Evolutionary conservation across 2,329 filamentous ascomycete species (phyloP), one percentile per base, ranked within the genome.

Genomic region (Lecanicillium sp.): DNA sequence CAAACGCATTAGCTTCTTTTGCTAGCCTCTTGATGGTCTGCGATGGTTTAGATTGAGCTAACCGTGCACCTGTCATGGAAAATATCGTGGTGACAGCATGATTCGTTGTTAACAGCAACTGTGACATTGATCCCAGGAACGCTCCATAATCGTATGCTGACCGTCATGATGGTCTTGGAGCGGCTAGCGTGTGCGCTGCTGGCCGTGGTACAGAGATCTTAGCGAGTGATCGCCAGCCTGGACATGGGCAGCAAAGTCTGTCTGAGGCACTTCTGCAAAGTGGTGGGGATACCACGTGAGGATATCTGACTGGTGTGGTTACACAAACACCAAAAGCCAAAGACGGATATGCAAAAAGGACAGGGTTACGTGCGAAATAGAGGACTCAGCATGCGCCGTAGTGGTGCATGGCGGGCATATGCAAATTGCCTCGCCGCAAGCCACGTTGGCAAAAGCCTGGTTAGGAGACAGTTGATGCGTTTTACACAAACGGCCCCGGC

Each of bases 211-310:
- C 36, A 40, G 26, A 46, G 44, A 47, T 47, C 36, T 47, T 40
- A 40, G 36, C 36, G 36, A 47, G n/a, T 33, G 29, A 47, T 47
- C 36, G 36, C 23, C 17, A 14, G 27, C 5, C 20, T 29, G 14
- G 29, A 33, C 40, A 23, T 24, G 29, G 40, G 27, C 10, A 33
- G 27, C n/a, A 12, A 29, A n/a, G n/a, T n/a, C n/a, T n/a, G 21
- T 44, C 7, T 46, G 36, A 47, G 36, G 44, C 44, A 46, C 35
- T 39, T 40, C 44, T 47, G 44, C 44, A 47, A 14, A 12, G 36
- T 24, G 20, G 44, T 47, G 44, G 44, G 40, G 44, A 45, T 9
- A 30, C 36, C 44, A 47, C 44, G 44, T 47, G 44, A 47, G 36
- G 40, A 47, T 40, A 19, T 26, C 27, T 33, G 27, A 36, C 36